Evolutionary conservation across 345 rosid species (phyloP), one percentile per base, ranked within the genome.

Genomic region (Eutrema yunnanense): DNA sequence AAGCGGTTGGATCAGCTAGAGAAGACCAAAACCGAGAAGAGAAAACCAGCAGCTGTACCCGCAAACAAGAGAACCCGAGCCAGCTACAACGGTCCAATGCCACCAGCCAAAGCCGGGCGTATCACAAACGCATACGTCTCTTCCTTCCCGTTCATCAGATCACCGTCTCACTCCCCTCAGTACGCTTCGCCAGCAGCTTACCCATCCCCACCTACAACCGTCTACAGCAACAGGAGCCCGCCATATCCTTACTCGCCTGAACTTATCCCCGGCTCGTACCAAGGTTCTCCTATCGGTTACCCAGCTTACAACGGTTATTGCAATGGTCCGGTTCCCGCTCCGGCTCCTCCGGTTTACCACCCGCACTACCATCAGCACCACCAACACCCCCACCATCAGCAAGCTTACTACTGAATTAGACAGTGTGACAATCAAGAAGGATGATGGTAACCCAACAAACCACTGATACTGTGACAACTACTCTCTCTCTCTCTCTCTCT

Each of bases 81-180:
- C 32, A 88, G 86, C 79, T 90, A 83, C 73, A 90, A 87, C 19
- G 98, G 96, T 46, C 99, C 97, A 27, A 92, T 95, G 98, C 98
- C 99, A 76, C 99, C 99, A 5, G 99, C 98, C 33, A 92, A 95
- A 76, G 99, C 99, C 13, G 99, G 99, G 6, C 98, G 99, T 71
- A 74, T 84, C 80, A 85, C 85, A 29, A 92, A 90, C 62, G 98
- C 99, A 44, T 92, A 95, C 26, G 98, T 95, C 34, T 95, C 99
- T 34, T 95, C 99, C 64, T 92, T 92, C 44, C 94, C 94, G 0
- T 90, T 83, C 77, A 85, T 90, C 56, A 87, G 92, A 80, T 95
- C 99, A 41, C 96, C 94, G 6, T 85, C 95, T 8, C 98, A 91
- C 51, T 58, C 88, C 3, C 96, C 88, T n/a, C 96, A 87, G 37